Conservation (phyloP, 257 asterid genomes). For the Capsicum chinense region DNA sequence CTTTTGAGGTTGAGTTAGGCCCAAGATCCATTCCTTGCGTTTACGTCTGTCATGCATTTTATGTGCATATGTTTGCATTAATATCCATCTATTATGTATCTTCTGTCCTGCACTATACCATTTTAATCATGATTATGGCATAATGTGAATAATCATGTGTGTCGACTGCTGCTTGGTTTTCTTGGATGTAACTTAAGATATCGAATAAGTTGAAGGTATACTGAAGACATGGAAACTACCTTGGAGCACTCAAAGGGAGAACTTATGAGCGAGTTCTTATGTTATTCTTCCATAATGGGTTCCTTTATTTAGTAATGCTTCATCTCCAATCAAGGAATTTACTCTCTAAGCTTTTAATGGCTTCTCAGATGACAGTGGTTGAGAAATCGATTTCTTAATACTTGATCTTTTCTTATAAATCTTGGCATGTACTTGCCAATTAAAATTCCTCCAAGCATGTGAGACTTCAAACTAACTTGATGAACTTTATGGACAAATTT, state of each 20-base stretch:
- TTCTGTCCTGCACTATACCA: constrained; percentile 3
- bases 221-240: constrained; percentile 3
- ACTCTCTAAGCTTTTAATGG: constrained; percentile 15
- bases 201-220: not conserved
- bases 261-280: not conserved
- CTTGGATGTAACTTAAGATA: constrained; percentile 16
- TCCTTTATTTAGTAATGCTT: not conserved
- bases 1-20: too few species aligned
- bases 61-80: not conserved
- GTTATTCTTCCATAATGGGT: constrained; percentile 12
- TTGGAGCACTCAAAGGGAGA: constrained; percentile 22
- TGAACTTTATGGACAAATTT: not conserved
- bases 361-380: not conserved
- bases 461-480: not conserved
- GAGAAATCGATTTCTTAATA: constrained; percentile 8
- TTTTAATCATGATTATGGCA: not conserved
- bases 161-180: not conserved
- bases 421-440: not conserved
- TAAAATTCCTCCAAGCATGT: not conserved
- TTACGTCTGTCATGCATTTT: not conserved
- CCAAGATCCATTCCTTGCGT: too few species aligned
- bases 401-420: constrained; percentile 15
- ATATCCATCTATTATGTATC: not conserved
- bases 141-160: not conserved
- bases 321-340: constrained; percentile 8